Evolutionary conservation across 192 early-diverging fungal species (phyloP), one percentile per base, ranked within the genome.

Genomic region (Podila epicladia): DNA sequence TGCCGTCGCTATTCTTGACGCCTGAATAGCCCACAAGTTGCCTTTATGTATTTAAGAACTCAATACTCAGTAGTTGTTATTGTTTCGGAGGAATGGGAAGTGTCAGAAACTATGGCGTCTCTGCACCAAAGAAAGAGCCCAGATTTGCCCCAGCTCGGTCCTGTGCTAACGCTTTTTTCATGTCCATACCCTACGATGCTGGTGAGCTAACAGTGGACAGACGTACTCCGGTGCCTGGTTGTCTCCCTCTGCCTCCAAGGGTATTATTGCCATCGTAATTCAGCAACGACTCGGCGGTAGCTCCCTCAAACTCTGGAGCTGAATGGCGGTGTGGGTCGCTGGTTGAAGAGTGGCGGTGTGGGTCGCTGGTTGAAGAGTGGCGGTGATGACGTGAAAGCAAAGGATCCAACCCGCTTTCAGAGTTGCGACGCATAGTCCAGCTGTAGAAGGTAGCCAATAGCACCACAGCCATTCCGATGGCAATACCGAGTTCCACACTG

Each of bases 401-500:
- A 13, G 75, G 69, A 38, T 35, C 57, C 22, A 38, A 29, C 41
- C 62, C 69, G 4, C 33, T 45, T 33, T 33, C 74, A 15, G 57
- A 20, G 28, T 41, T 17, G 0, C 49, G 33, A 11, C 20, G 15
- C 1, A 48, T 37, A 17, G 45, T 20, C 64, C 64, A 68, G 9
- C 65, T 37, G 24, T 68, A 72, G 0, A 29, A 22, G 4, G 75
- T 79, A 3, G 75, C 24, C 29, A 72, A 49, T 7, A 79, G 11
- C 2, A 79, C 75, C 12, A 64, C 70, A 3, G 29, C 50, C 9
- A 79, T 79, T 26, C 75, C 77, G n/a, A 80, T 73, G 2, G 71
- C 77, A 12, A 80, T 73, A 9, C 70, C 77, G 2, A 73, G 53
- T 24, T 73, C 77, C 7, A 73, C 77, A 26, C 71, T 73, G 55